Evolutionary conservation across 169 alveolate species (phyloP), one percentile per base, ranked within the genome.

Genomic region (Eimeria acervulina): DNA sequence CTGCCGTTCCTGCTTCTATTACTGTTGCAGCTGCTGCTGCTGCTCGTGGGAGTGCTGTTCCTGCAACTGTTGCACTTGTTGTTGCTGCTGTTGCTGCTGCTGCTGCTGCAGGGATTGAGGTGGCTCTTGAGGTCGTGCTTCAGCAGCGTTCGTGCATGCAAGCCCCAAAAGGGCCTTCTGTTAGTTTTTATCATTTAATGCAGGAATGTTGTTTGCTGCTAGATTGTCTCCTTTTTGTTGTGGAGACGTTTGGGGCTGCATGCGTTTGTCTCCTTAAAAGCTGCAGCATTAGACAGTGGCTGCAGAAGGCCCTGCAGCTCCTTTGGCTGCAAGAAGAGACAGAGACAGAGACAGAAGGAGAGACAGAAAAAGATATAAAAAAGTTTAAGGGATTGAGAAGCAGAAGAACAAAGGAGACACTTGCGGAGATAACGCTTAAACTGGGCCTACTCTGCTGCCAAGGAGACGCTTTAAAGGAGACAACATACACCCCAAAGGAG

Each of bases 101-200:
- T 70, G 83, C 51, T 70, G 83, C 83, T 70, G 83, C 83, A 70
- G 83, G 33, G 83, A 31, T 70, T 15, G 17, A 51, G 13, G 10
- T 47, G n/a, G 51, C 31, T 47, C 52, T 70, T 17, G 83, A 70
- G 47, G n/a, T 63, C 1, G 13, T 63, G 33, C 38, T 63, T 15
- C 36, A 12, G 0, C 74, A 26, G 38, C 36, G 31, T 21, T 15
- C 13, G 12, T 63, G 74, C 74, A 23, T n/a, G 74, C 38, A n/a
- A 26, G 74, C 74, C 13, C 36, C 38, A 26, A 17, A 17, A 1
- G 59, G 59, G 21, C 59, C 15, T 51, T 51, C 59, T 51, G 59
- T 17, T 51, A 5, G 13, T 36, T 2, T 12, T 7, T 26, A 21
- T 26, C 74, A 63, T 1, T 31, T 7, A 51, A n/a, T 36, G 83